phyloP scores from a whole-genome alignment of 768 basidiomycete genomes.

The Trametes villosa region DNA sequence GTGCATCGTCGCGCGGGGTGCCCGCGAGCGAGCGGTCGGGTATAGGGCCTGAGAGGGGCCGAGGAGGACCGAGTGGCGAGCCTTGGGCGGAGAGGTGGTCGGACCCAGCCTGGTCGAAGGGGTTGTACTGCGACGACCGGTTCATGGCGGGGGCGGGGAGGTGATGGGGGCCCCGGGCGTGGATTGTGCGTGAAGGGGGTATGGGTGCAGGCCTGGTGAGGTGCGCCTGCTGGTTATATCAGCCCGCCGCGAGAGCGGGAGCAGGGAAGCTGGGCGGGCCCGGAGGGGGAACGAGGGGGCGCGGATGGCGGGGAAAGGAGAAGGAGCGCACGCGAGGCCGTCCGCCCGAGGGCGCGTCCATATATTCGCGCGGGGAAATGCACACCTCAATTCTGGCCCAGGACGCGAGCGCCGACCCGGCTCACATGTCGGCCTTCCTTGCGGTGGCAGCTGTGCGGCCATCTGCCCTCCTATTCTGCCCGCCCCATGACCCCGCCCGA shows the following conservation, averaged over 20 bases:
- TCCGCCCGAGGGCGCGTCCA: constrained; percentile 47
- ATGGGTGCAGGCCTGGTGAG: background rate
- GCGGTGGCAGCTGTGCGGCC: constrained; percentile 5
- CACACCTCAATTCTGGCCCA: constrained; percentile 42
- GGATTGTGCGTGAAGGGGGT: background rate
- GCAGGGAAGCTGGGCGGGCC: constrained; percentile 12
- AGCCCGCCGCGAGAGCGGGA: background rate
- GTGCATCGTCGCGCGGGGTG: constrained; percentile 18
- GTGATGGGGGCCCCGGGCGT: background rate
- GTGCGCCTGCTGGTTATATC: background rate
- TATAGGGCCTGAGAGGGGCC: constrained; percentile 13
- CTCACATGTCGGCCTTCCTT: constrained; percentile 49
- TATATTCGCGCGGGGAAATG: constrained; percentile 58
- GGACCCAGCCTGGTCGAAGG: constrained; percentile 8
- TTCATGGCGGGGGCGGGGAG: constrained; percentile 1
- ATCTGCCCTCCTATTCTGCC: constrained; percentile 3
- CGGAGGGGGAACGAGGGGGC: constrained; percentile 40
- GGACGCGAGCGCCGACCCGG: constrained; percentile 75
- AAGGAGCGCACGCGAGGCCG: constrained; percentile 39
- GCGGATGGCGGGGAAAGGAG: constrained; percentile 1
- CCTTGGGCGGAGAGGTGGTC: background rate
- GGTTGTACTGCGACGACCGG: constrained; percentile 12
- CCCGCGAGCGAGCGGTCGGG: constrained; percentile 18
- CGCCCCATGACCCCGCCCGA: constrained; percentile 13
- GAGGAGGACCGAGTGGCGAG: constrained; percentile 6